phyloP scores from a whole-genome alignment of 768 basidiomycete genomes.

The Amanita pallidorosea region DNA sequence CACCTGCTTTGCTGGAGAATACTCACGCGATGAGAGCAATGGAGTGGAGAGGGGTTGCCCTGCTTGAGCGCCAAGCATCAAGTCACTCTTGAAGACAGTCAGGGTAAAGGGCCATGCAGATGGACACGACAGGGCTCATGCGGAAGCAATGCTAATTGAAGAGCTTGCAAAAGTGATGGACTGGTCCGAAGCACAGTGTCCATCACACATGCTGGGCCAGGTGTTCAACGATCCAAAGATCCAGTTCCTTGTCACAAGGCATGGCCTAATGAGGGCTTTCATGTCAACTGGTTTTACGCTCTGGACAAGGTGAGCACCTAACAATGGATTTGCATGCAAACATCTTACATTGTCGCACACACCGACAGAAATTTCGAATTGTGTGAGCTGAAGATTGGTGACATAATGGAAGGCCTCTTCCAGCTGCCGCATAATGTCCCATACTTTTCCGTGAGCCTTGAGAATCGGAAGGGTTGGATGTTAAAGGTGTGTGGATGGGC shows the following conservation, averaged over 20 bases:
- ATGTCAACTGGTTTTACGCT: conserved; percentile 4
- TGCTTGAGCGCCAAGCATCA: not conserved
- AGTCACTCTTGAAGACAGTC: not conserved
- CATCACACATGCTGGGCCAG: not conserved
- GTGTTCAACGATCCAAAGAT: no score
- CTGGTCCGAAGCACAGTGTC: conserved; percentile 16
- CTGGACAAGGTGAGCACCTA: conserved; percentile 1
- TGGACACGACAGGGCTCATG: conserved; percentile 15
- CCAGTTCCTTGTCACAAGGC: conserved; percentile 11
- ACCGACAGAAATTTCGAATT: not conserved
- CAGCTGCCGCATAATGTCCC: conserved; percentile 5
- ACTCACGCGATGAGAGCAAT: not conserved
- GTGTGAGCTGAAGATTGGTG: not conserved
- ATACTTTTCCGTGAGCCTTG: no score
- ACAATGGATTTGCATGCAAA: not conserved
- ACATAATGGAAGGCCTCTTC: not conserved
- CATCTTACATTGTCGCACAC: not conserved
- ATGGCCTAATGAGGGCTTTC: conserved; percentile 20
- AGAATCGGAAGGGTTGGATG: no score
- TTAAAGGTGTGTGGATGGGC: no score
- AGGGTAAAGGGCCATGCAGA: not conserved
- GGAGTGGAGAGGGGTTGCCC: not conserved
- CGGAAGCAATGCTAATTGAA: conserved; percentile 20
- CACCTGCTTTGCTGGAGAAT: not conserved
- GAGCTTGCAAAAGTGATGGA: conserved; percentile 17